Conservation (phyloP, 768 basidiomycete species). For the Pleurotus sapidus region DNA sequence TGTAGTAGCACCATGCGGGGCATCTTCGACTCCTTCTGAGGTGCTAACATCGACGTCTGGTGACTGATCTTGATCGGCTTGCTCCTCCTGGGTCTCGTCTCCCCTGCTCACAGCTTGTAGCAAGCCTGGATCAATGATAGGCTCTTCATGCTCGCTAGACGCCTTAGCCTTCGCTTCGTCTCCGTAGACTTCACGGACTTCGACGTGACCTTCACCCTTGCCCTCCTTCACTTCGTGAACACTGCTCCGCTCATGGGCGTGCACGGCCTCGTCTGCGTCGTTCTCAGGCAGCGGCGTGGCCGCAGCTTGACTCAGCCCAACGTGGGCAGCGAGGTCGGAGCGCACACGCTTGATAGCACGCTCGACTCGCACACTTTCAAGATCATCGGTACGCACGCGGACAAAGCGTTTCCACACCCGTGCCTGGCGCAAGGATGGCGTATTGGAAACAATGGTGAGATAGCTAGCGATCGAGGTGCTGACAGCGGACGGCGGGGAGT, state of each 20-base stretch:
- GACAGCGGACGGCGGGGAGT: slow-evolving; percentile 14
- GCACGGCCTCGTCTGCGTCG: background rate
- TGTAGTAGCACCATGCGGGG: slow-evolving; percentile 12
- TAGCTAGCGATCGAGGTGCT: slow-evolving; percentile 69
- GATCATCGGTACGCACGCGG: slow-evolving; percentile 79
- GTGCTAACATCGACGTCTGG: slow-evolving; percentile 7
- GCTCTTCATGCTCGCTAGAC: background rate
- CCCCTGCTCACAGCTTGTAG: background rate
- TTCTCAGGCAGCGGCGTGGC: background rate
- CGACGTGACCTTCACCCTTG: background rate
- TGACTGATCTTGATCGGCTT: slow-evolving; percentile 6
- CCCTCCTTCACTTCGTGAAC: slow-evolving; percentile 2
- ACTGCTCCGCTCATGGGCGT: background rate
- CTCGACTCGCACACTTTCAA: slow-evolving; percentile 85
- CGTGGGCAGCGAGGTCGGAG: slow-evolving; percentile 79
- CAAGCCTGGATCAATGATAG: background rate
- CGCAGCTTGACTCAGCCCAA: slow-evolving; percentile 21
- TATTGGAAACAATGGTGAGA: slow-evolving; percentile 75
- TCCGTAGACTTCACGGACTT: background rate
- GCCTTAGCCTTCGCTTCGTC: background rate
- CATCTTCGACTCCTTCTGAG: slow-evolving; percentile 10
- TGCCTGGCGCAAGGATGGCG: slow-evolving; percentile 55
- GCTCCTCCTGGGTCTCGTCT: slow-evolving; percentile 7
- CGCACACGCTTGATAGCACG: slow-evolving; percentile 85
- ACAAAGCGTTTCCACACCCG: slow-evolving; percentile 86